These are phyloP conservation scores for Haplosporangium gracile DNA, from an alignment of 192 early-diverging fungal genomes.

Conservation along the genomic window DNA sequence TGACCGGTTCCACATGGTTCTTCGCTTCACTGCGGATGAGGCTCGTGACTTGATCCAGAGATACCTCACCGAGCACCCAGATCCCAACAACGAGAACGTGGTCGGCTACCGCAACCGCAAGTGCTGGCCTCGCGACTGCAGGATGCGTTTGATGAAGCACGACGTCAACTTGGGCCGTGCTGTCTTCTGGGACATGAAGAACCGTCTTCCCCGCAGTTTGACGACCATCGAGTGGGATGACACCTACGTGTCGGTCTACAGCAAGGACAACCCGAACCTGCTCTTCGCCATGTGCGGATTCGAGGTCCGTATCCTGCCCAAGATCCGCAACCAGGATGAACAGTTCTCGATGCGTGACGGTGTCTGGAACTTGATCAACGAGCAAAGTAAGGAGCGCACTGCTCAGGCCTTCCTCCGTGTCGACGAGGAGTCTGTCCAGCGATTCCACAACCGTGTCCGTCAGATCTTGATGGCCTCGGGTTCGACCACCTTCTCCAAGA, in stretches of 20 bases:
- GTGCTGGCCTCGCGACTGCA: constrained; percentile 96
- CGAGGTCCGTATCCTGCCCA: constrained; percentile 96
- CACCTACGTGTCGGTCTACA: constrained; percentile 96
- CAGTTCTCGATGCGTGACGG: constrained; percentile 92
- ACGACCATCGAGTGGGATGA: constrained; percentile 99
- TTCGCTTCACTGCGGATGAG: constrained; percentile 95
- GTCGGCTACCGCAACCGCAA: constrained; percentile 99
- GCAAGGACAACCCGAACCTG: constrained; percentile 97
- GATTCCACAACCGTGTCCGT: constrained; percentile 96
- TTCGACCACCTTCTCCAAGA: constrained; percentile 97
- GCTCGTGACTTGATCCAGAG: constrained; percentile 96
- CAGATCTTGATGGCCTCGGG: constrained; percentile 99
- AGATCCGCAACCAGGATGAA: constrained; percentile 85
- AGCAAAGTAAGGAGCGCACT: constrained; percentile 97
- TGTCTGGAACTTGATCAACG: constrained; percentile 96
- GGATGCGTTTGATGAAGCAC: constrained; percentile 99
- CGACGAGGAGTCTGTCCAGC: constrained; percentile 91
- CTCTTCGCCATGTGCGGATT: constrained; percentile 95
- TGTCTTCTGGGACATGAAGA: constrained; percentile 99
- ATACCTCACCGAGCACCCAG: constrained; percentile 97
- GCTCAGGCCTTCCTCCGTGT: constrained; percentile 98
- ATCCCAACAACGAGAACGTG: constrained; percentile 98
- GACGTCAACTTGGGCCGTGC: constrained; percentile 98
- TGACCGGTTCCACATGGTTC: constrained; percentile 93
- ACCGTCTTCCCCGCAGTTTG: constrained; percentile 94